Conservation (phyloP, 1,284 basidiomycete species). For the Microbotryum intermedium region DNA sequence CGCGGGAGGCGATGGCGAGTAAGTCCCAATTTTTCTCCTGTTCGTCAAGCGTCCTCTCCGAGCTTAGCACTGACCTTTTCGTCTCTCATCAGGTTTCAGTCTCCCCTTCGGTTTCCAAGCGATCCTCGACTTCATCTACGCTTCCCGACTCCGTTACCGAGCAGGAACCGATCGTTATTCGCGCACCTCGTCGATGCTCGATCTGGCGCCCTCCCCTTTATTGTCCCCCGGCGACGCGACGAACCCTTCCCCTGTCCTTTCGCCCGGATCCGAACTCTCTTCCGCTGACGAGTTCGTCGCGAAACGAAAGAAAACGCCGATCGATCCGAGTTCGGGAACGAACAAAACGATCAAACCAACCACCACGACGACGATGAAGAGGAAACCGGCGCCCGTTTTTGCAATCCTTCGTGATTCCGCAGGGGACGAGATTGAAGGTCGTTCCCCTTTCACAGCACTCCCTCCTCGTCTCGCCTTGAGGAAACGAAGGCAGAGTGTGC, state of each 20-base stretch:
- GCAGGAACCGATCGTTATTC: neutral
- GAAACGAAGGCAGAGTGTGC: neutral
- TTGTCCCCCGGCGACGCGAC: slow-evolving; percentile 1
- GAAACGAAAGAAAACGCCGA: neutral
- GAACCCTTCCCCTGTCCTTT: slow-evolving; percentile 6
- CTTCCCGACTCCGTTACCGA: slow-evolving; percentile 17
- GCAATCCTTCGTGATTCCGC: neutral
- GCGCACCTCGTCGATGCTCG: neutral
- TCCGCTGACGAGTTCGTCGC: neutral
- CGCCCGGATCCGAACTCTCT: slow-evolving; percentile 4
- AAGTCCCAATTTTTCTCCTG: neutral
- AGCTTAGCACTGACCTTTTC: neutral
- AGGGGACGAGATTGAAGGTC: neutral
- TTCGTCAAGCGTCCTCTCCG: neutral
- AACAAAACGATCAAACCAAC: neutral
- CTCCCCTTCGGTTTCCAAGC: slow-evolving; percentile 8
- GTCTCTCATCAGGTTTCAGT: slow-evolving; percentile 6
- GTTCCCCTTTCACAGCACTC: slow-evolving; percentile 26
- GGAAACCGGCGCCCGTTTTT: neutral
- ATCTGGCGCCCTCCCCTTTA: neutral
- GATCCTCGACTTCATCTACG: slow-evolving; percentile 20
- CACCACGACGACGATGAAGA: slow-evolving; percentile 8
- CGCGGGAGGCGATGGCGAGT: slow-evolving; percentile 16
- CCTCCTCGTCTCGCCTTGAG: slow-evolving; percentile 17
- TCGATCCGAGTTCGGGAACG: neutral